Evolutionary conservation across 2,329 filamentous ascomycete species (phyloP).

Genomic region (Phoma sp.): DNA sequence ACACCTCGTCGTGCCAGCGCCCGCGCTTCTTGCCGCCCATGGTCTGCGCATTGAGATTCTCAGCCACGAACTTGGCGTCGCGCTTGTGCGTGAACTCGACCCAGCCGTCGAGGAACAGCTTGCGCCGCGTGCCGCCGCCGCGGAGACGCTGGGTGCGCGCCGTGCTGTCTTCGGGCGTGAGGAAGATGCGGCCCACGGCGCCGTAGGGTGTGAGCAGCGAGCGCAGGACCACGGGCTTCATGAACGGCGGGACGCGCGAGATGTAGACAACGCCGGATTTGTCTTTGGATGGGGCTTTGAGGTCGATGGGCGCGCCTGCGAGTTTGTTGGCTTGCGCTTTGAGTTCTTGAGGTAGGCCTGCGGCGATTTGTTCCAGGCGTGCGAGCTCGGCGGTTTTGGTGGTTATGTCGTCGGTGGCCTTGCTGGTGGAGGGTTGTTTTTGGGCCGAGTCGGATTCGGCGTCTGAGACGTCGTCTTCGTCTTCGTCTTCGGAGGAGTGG

Average conservation of each 20-base stretch:
- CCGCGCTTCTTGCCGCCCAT: constrained; percentile 84
- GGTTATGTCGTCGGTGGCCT: constrained; percentile 34
- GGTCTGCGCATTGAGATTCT: constrained; percentile 75
- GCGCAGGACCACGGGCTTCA: constrained; percentile 81
- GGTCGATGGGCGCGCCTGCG: constrained; percentile 23
- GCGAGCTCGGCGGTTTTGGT: constrained; percentile 39
- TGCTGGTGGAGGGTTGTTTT: neutral
- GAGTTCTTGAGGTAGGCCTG: constrained; percentile 44
- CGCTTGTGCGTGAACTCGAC: constrained; percentile 79
- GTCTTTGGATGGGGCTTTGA: constrained; percentile 65
- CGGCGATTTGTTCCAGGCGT: constrained; percentile 40
- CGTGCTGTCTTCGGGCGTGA: constrained; percentile 75
- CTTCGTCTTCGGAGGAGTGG: constrained; percentile 43
- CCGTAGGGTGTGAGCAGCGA: constrained; percentile 78
- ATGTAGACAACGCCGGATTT: constrained; percentile 84
- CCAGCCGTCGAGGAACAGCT: constrained; percentile 84
- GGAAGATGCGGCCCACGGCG: constrained; percentile 76
- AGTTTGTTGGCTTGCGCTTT: constrained; percentile 36
- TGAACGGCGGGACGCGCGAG: constrained; percentile 84
- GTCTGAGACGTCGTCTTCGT: constrained; percentile 9
- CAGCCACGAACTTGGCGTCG: constrained; percentile 77
- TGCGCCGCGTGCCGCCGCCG: constrained; percentile 81
- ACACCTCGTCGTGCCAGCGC: constrained; percentile 85
- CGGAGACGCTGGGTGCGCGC: constrained; percentile 70
- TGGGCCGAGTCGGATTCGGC: constrained; percentile 23